Conservation (phyloP, 805 yeast genomes). For the Cyberlindnera veronae region DNA sequence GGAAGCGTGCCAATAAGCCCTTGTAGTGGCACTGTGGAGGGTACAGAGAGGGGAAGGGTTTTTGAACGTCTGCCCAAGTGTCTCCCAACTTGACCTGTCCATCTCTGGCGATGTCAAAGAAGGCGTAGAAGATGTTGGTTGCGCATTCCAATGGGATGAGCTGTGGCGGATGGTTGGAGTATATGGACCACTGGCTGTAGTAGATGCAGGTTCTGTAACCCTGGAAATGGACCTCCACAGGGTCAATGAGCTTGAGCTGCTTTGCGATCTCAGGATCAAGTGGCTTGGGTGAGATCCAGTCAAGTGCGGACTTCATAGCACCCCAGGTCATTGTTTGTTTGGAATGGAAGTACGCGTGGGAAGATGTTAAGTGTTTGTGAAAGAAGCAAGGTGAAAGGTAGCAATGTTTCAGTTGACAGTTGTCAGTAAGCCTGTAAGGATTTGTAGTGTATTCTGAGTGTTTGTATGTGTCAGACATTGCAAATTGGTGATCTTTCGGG, state of each 20-base stretch:
- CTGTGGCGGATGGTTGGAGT: slow-evolving; percentile 54
- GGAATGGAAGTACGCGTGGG: neutral
- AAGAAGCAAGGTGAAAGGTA: neutral
- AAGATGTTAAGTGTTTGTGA: no score
- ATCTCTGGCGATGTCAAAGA: slow-evolving; percentile 44
- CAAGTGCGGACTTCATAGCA: neutral
- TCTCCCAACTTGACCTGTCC: slow-evolving; percentile 38
- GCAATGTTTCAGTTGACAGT: no score
- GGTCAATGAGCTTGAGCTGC: neutral
- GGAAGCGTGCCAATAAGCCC: slow-evolving; percentile 51
- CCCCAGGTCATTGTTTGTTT: neutral
- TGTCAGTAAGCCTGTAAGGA: no score
- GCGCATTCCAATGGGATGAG: slow-evolving; percentile 56
- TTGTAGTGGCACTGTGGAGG: slow-evolving; percentile 20
- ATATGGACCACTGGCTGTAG: slow-evolving; percentile 62
- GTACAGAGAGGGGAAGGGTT: slow-evolving; percentile 23
- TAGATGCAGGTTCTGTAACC: slow-evolving; percentile 36
- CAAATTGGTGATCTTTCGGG: no score
- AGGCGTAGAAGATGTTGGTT: slow-evolving; percentile 77
- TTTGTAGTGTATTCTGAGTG: no score
- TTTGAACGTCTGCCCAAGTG: slow-evolving; percentile 58
- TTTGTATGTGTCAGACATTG: no score
- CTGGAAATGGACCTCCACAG: neutral
- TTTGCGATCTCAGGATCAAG: neutral
- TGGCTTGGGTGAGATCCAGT: neutral